These are phyloP conservation scores for Berkeleyomyces rouxiae DNA, from an alignment of 2,329 filamentous ascomycete species.

Conservation along the genomic window DNA sequence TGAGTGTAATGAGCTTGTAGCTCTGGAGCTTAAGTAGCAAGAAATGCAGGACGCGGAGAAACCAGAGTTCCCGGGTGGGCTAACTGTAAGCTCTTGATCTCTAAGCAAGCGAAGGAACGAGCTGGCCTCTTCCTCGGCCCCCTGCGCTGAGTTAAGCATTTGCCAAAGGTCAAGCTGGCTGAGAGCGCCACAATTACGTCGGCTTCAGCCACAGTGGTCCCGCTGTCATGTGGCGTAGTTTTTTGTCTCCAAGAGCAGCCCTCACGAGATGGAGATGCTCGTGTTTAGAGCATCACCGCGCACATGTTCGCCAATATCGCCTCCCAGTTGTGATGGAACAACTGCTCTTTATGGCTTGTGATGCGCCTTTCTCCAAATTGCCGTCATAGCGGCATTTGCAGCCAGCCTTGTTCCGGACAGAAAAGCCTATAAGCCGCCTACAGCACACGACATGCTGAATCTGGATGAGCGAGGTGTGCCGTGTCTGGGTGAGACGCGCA, in stretches of 20 bases:
- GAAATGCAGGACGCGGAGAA: not conserved
- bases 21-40: not conserved
- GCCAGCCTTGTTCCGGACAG: too few species aligned
- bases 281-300: too few species aligned
- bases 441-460: too few species aligned
- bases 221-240: not conserved
- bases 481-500: too few species aligned
- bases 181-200: not conserved
- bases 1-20: not conserved
- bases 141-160: not conserved
- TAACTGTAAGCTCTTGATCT: not conserved
- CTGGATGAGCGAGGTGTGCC: too few species aligned
- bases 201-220: not conserved
- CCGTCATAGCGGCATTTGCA: too few species aligned
- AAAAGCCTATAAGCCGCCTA: too few species aligned
- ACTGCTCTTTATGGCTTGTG: too few species aligned
- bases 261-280: too few species aligned
- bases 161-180: not conserved
- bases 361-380: too few species aligned
- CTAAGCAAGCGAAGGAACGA: conserved; percentile 11
- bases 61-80: not conserved
- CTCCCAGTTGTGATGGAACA: too few species aligned
- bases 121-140: conserved; percentile 11
- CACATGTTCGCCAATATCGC: too few species aligned
- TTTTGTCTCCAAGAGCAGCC: not conserved